These are phyloP conservation scores for Auxenochlorella pyrenoidosa DNA, from an alignment of 139 green algal species.

Conservation along the genomic window DNA sequence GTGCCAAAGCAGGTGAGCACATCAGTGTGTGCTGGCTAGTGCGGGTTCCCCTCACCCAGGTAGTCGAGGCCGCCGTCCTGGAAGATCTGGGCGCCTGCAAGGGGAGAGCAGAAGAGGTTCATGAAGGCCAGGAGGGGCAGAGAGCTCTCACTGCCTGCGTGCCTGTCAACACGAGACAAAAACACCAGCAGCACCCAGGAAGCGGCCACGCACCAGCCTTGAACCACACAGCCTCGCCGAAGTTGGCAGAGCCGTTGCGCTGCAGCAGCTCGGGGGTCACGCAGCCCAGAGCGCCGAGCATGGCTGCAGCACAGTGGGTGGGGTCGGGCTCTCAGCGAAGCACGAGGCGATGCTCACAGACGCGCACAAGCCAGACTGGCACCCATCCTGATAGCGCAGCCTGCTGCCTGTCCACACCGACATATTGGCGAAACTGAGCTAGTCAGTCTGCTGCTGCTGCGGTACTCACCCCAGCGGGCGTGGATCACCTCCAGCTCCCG, in stretches of 20 bases:
- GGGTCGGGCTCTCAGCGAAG: too few relatives aligned
- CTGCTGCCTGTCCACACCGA: too few relatives aligned
- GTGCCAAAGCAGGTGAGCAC: too few relatives aligned
- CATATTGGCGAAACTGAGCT: too few relatives aligned
- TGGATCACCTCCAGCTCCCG: slow-evolving; percentile 98
- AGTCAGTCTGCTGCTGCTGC: too few relatives aligned
- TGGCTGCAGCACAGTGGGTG: not conserved
- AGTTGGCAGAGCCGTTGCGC: slow-evolving; percentile 58
- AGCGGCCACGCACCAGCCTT: slow-evolving; percentile 72
- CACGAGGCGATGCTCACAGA: not conserved
- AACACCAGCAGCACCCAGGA: too few relatives aligned
- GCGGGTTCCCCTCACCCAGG: slow-evolving; percentile 56
- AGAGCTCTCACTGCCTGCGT: too few relatives aligned
- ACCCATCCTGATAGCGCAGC: not conserved
- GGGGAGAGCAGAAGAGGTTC: too few relatives aligned
- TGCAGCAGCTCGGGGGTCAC: slow-evolving; percentile 74
- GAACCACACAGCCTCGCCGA: slow-evolving; percentile 88
- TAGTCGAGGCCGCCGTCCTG: slow-evolving; percentile 82
- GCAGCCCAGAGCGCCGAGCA: slow-evolving; percentile 76
- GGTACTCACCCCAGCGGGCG: slow-evolving; percentile 84
- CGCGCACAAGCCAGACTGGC: not conserved
- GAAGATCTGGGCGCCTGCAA: slow-evolving; percentile 75
- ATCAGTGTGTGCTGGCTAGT: too few relatives aligned
- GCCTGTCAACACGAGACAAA: too few relatives aligned
- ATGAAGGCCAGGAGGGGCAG: too few relatives aligned